These are phyloP conservation scores for Scheffersomyces illinoinensis DNA, from an alignment of 1,139 yeast genomes.

Conservation along the genomic window DNA sequence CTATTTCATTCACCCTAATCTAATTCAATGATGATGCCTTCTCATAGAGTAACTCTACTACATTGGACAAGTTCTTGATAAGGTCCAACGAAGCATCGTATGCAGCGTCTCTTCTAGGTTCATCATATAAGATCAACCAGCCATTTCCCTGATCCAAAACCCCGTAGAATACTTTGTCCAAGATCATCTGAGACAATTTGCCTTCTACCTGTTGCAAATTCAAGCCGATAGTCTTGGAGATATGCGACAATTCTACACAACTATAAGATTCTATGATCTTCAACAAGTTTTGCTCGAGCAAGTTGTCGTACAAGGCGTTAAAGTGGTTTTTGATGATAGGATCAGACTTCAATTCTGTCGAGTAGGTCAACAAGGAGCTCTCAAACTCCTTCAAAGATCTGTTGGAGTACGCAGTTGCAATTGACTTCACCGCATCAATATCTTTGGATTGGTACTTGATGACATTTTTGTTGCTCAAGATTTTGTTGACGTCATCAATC, in stretches of 20 bases:
- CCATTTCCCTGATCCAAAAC: constrained; percentile 98
- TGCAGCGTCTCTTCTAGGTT: constrained; percentile 85
- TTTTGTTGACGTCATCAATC: constrained; percentile 79
- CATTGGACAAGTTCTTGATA: constrained; percentile 82
- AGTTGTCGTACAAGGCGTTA: constrained; percentile 87
- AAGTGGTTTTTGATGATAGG: constrained; percentile 90
- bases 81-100: constrained; percentile 87
- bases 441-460: constrained; percentile 74
- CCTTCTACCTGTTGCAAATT: constrained; percentile 91
- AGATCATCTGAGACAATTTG: constrained; percentile 92
- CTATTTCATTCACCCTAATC: neutral
- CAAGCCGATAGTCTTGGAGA: constrained; percentile 85
- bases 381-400: constrained; percentile 92
- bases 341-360: constrained; percentile 79
- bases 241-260: constrained; percentile 87
- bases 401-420: constrained; percentile 85
- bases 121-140: constrained; percentile 89
- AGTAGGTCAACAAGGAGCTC: constrained; percentile 67
- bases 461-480: constrained; percentile 78
- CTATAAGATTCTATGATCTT: constrained; percentile 96
- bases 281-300: constrained; percentile 88
- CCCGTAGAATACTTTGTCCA: constrained; percentile 91
- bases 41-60: constrained; percentile 88
- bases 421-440: constrained; percentile 91
- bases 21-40: constrained; percentile 81